Evolutionary conservation across 1,284 basidiomycete species (phyloP), one percentile per base, ranked within the genome.

Genomic region (Spongispora temasekensis): DNA sequence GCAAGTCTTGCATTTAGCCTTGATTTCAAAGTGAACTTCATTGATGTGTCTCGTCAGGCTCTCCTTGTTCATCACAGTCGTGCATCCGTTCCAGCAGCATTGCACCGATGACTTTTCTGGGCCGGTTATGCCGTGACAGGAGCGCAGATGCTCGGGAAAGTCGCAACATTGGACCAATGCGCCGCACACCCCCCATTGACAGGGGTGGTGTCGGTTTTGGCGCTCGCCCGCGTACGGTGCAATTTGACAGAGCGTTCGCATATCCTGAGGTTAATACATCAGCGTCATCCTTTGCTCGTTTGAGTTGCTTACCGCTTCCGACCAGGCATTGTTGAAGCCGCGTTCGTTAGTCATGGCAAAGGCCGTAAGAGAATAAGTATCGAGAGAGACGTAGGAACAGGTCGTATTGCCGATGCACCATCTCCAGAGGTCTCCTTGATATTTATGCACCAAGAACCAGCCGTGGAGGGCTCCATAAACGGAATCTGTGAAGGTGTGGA

Each of bases 61-160:
- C 59, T 75, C 75, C 21, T 57, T 75, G 27, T 63, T 75, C 71
- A 76, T 65, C 0, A 50, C 50, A 12, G 28, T 0, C 5, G 2
- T 21, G 48, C 71, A 75, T 2, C 40, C 54, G 5, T 17, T 2
- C 73, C 71, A 75, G 31, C 6, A 21, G 19, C 71, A 72, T 5
- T 0, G 37, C 13, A 72, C 1, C 3, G 0, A 1, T 25, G 48
- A 1, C 30, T 58, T 58, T 5, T 74, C 73, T 8, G 68, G 13
- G 12, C 62, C 68, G 0, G 19, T 2, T 27, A 75, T 1, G 8
- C 62, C 61, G n/a, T 74, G 71, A 17, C 0, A 3, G 34, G 31
- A 15, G n/a, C 71, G 70, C n/a, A 73, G 54, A 60, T 73, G 71
- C 0, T 70, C 69, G 15, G 72, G 7, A 34, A 74, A 65, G 1